Evolutionary conservation across 2,329 filamentous ascomycete species (phyloP), one percentile per base, ranked within the genome.

Genomic region (Canariomyces notabilis): DNA sequence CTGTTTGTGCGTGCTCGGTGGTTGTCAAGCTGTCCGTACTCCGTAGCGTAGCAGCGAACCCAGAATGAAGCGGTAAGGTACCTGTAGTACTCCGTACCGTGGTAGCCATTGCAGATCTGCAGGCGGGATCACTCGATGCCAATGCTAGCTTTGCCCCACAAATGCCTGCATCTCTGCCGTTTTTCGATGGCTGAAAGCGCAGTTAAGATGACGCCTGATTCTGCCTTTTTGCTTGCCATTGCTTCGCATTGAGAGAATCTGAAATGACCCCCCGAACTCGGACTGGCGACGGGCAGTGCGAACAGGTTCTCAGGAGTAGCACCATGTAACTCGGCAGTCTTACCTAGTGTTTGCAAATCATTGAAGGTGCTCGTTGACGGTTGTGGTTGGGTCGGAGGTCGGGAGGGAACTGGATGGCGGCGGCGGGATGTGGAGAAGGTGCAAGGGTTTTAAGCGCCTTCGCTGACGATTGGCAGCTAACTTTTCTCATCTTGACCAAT

Each of bases 361-460:
- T n/a, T n/a, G n/a, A n/a, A n/a, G n/a, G n/a, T n/a, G n/a, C 26
- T 29, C 26, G 9, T 29, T 38, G 14, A 31, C 37, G 41, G 42
- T 42, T 52, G 49, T 48, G 51, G 51, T 56, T 54, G 49, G 54
- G 46, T 41, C 29, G 48, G 51, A 46, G 52, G 52, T 48, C 42
- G 37, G 42, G 33, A 36, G 47, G 26, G 29, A 29, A 37, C n/a
- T 22, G 37, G 16, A 40, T 42, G 46, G 47, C 50, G 48, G 50
- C 44, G 51, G 49, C 42, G 38, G 48, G 21, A 46, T 40, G 45
- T 48, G 50, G 45, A 38, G 48, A 41, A 31, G n/a, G n/a, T 32
- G 32, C 48, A 44, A 46, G 48, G 47, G 42, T 39, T 35, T 45
- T 59, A 59, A 59, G 57, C 57, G 57, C 57, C 56, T 49, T 55